Percentiles rank a stretch among this genome's conserved stretches.
phyloP scores from a whole-genome alignment of 192 early-diverging fungal species.

The Dispira simplex region DNA sequence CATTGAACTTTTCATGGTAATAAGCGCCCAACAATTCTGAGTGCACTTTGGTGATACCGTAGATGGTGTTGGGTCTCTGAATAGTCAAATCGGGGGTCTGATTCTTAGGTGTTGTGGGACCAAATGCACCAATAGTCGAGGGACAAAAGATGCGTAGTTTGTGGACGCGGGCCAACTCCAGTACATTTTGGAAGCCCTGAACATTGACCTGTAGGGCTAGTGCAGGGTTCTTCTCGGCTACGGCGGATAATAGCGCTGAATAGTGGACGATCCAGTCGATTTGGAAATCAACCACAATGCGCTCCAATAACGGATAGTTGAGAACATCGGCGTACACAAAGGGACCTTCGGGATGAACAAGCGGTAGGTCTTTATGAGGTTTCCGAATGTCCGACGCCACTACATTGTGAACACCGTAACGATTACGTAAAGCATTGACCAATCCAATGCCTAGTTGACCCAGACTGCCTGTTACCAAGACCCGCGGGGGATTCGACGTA shows the following conservation, averaged over 20 bases:
- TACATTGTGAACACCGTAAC: conserved; percentile 44
- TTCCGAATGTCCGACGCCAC: conserved; percentile 49
- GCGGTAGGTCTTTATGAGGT: conserved; percentile 24
- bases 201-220: conserved; percentile 44
- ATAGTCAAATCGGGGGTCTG: conserved; percentile 43
- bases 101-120: conserved; percentile 43
- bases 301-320: conserved; percentile 42
- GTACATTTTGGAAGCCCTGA: conserved; percentile 46
- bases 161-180: conserved; percentile 41
- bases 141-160: conserved; percentile 39
- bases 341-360: conserved; percentile 28
- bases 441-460: conserved; percentile 48
- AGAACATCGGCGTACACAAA: conserved; percentile 52
- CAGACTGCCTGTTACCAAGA: conserved; percentile 43
- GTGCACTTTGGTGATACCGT: conserved; percentile 51
- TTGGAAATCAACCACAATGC: conserved; percentile 41
- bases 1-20: conserved; percentile 42
- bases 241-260: conserved; percentile 48
- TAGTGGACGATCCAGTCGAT: conserved; percentile 55
- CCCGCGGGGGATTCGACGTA: conserved; percentile 24
- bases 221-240: conserved; percentile 43
- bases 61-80: conserved; percentile 52
- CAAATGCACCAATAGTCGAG: conserved; percentile 54
- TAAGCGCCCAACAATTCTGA: conserved; percentile 52
- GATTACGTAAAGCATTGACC: conserved; percentile 39